Evolutionary conservation across 176 grass and related monocot species (phyloP).

Genomic region (Sorghum bicolor): Sorghum_bicolor_NCBIv3 NC_012873.2:61770001-61770500

Average conservation of each 20-base stretch:
- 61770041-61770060: background rate
- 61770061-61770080: no score
- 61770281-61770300: background rate
- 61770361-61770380: background rate
- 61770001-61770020: background rate
- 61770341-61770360: background rate
- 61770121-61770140: background rate
- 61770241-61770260: background rate
- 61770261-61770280: no score
- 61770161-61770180: background rate
- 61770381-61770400: background rate
- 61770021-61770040: background rate
- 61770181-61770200: background rate
- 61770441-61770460: background rate
- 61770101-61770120: background rate
- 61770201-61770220: no score
- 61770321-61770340: background rate
- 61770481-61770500: background rate
- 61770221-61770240: no score
- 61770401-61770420: background rate
- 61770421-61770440: conserved; percentile 9
- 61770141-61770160: background rate
- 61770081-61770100: no score
- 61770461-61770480: conserved; percentile 23
- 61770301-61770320: background rate